These are phyloP conservation scores for Thelephora ganbajun DNA, from an alignment of 768 basidiomycete species.

Conservation along the genomic window DNA sequence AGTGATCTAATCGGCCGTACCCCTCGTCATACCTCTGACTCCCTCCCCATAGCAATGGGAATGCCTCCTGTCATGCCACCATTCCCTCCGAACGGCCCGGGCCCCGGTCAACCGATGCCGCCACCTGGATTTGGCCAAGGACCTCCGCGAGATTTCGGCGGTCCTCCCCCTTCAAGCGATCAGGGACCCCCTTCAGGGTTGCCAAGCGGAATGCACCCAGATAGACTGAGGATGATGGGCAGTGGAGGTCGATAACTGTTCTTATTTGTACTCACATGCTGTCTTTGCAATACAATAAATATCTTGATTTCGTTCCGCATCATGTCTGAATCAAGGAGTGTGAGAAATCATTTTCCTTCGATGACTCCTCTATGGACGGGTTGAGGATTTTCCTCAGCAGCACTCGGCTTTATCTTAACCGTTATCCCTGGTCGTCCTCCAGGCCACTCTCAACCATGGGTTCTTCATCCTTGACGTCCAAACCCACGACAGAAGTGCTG, in stretches of 20 bases:
- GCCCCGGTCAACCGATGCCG: constrained; percentile 16
- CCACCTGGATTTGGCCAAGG: constrained; percentile 13
- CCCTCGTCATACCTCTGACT: too few relatives aligned
- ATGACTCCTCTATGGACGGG: too few relatives aligned
- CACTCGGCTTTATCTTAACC: too few relatives aligned
- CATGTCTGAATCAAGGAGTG: not conserved
- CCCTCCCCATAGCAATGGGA: not conserved
- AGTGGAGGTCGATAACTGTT: constrained; percentile 6
- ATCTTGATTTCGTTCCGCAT: not conserved
- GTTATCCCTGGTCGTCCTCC: too few relatives aligned
- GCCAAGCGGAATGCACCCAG: constrained; percentile 73
- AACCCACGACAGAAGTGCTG: too few relatives aligned
- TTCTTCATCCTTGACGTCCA: too few relatives aligned
- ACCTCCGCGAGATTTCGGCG: constrained; percentile 10
- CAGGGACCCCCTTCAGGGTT: constrained; percentile 15
- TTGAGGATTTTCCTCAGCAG: too few relatives aligned
- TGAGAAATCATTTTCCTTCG: too few relatives aligned
- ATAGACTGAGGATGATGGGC: constrained; percentile 71
- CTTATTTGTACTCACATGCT: not conserved
- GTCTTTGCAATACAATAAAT: not conserved
- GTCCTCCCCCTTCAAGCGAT: constrained; percentile 8
- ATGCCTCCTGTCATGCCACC: constrained; percentile 25
- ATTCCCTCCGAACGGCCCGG: constrained; percentile 13
- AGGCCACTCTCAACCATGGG: too few relatives aligned
- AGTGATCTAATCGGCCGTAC: too few relatives aligned